Base-by-base conservation (phyloP, 2,329 filamentous ascomycete genomes). In the Chrysoporthe austroafricana region DNA sequence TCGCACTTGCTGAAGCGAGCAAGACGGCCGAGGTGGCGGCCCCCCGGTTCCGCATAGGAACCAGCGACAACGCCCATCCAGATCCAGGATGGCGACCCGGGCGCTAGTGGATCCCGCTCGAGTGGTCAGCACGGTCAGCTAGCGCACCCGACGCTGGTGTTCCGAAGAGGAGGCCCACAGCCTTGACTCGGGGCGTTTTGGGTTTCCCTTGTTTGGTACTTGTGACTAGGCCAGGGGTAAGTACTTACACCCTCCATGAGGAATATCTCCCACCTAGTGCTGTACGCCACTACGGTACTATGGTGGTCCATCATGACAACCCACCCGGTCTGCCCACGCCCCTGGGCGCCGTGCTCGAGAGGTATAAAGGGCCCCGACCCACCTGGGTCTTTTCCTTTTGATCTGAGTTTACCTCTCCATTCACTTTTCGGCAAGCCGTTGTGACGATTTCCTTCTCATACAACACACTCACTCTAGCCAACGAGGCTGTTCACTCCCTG, bases 291-390 rank as follows among this genome's bases (percentile, higher is more conserved):
- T 26, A 43, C 18, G 50, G 44, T 44, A 21, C 13, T n/a, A 16
- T 48, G 46, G 46, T 46, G 18, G 5, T 48, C 13, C 26, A 32
- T 54, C 4, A 54, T 34, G 21, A 54, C 4, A 54, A 14, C 32
- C 11, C 26, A 21, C 26, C 21, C 26, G 32, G n/a, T 26, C n/a
- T 52, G 48, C 9, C 48, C 48, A 52, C 26, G 21, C n/a, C 14
- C 21, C 48, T 9, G 43, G 56, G 14, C 26, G 26, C 26, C 26
- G 26, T 26, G 26, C 26, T 39, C 36, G 32, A 50, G 46, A 58
- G 56, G 66, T 70, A 70, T 68, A 70, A 68, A 70, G 54, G 34
- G n/a, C 59, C 32, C 62, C 46, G 52, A 60, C 65, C 68, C 68
- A 69, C 56, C 56, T 13, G 21, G 9, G 50, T 62, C 43, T 50